Percentiles rank a stretch among this genome's conserved stretches.
Conservation (phyloP, 805 yeast species). For the Metschnikowia picachoensis region DNA sequence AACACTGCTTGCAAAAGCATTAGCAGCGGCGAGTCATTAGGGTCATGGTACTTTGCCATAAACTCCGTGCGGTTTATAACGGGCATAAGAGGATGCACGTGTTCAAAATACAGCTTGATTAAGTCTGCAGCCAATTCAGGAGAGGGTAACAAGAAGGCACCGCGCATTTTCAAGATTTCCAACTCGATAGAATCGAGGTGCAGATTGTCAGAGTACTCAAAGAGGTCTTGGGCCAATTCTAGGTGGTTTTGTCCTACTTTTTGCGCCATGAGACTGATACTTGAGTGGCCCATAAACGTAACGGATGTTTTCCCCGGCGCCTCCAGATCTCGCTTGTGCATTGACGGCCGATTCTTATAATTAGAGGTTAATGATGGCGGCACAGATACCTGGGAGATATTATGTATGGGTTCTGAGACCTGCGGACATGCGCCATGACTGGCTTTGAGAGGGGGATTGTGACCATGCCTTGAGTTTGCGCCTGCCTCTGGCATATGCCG, state of each 20-base stretch:
- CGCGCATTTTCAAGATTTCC: conserved; percentile 58
- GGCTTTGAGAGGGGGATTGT: neutral
- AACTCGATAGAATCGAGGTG: conserved; percentile 55
- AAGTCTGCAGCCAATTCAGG: conserved; percentile 55
- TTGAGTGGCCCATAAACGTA: conserved; percentile 53
- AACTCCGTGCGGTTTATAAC: conserved; percentile 61
- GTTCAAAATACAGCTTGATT: conserved; percentile 57
- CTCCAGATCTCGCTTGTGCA: conserved; percentile 32
- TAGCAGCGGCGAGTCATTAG: conserved; percentile 57
- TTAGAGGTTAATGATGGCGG: conserved; percentile 43
- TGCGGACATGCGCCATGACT: neutral
- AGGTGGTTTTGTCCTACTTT: conserved; percentile 47
- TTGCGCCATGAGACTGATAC: conserved; percentile 46
- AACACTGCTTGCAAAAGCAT: conserved; percentile 65
- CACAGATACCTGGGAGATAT: conserved; percentile 38
- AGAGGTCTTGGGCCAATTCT: conserved; percentile 40
- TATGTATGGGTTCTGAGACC: conserved; percentile 34
- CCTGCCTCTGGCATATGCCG: too few species aligned
- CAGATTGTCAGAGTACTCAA: conserved; percentile 30
- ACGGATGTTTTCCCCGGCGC: conserved; percentile 24
- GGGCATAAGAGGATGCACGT: conserved; percentile 67
- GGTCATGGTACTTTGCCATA: conserved; percentile 51
- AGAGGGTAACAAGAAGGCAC: conserved; percentile 69
- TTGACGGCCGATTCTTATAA: conserved; percentile 37
- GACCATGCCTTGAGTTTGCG: too few species aligned